Percentiles rank a stretch among this genome's conserved stretches.
Evolutionary conservation across 345 rosid genomes (phyloP).

Genomic region (Gynandropsis gynandra): DNA sequence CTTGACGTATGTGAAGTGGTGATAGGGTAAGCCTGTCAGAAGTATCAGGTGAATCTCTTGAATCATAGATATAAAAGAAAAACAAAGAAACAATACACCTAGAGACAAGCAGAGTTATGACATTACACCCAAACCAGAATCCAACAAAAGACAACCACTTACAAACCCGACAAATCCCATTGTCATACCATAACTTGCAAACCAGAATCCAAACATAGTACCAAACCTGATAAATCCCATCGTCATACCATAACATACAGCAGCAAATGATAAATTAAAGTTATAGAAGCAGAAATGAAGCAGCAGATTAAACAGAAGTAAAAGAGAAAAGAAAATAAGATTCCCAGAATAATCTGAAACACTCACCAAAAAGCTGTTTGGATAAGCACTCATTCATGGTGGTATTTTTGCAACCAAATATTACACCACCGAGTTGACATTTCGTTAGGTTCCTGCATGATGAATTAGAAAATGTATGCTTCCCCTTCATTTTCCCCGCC

Average conservation of each 20-base stretch:
- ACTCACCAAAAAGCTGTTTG: slow-evolving; percentile 61
- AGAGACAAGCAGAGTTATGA: slow-evolving; percentile 6
- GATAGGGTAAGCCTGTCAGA: slow-evolving; percentile 56
- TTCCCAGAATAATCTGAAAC: slow-evolving; percentile 7
- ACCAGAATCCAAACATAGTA: not conserved
- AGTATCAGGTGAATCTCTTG: slow-evolving; percentile 10
- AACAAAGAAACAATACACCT: slow-evolving; percentile 3
- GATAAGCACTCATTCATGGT: slow-evolving; percentile 54
- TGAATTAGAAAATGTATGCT: not conserved
- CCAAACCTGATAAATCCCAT: not conserved
- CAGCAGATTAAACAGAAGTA: not conserved
- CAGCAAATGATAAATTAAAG: not conserved
- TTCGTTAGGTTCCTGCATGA: slow-evolving; percentile 41
- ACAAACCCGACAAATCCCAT: not conserved
- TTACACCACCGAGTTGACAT: slow-evolving; percentile 56
- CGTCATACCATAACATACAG: not conserved
- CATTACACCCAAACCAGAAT: not conserved
- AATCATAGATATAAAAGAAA: slow-evolving; percentile 11
- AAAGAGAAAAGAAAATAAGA: not conserved
- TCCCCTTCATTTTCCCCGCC: slow-evolving; percentile 41
- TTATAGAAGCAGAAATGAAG: slow-evolving; percentile 1
- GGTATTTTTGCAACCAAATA: slow-evolving; percentile 57
- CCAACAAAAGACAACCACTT: not conserved
- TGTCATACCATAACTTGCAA: not conserved
- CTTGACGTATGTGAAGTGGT: slow-evolving; percentile 49